Evolutionary conservation across 805 yeast species (phyloP), one percentile per base, ranked within the genome.

Genomic region (Wickerhamomyces subpelliculosus): DNA sequence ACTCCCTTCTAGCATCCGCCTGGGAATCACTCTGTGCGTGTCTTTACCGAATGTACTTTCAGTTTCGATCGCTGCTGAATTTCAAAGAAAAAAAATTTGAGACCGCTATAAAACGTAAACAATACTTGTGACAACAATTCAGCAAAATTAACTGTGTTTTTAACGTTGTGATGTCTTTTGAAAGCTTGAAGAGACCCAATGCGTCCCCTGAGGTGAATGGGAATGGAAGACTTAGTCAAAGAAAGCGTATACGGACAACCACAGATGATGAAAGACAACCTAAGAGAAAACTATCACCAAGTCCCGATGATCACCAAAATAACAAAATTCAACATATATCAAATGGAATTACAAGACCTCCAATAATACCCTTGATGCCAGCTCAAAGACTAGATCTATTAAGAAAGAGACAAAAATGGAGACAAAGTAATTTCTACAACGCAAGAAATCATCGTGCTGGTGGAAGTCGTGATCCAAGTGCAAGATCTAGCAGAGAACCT

Each of bases 301-400:
- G 26, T 22, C 20, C 34, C 19, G 16, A 13, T 30, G 24, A 25
- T 27, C 17, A n/a, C n/a, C n/a, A 29, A 19, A 14, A 19, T 5
- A 29, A 32, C 5, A 3, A 31, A 16, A 16, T 17, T 6, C 22
- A 29, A 29, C 6, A 4, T 5, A 29, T 19, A 28, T 17, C 31
- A 7, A 3, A 28, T 16, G 21, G 6, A 5, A 19, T 25, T 12
- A 21, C 27, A 16, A 73, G 61, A 60, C 76, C 37, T 5, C 55
- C 57, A 8, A 42, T 52, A 33, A 49, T 54, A 40, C 51, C 49
- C 3, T 32, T 54, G 3, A 40, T 46, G 20, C 58, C 59, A 6
- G 34, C 44, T 2, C 57, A 54, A 32, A 37, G 59, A 20, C 47
- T 54, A n/a, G 49, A 43, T 19, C 40, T 54, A 19, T 31, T 50